Evolutionary conservation across 2,329 filamentous ascomycete species (phyloP).

Genomic region (Diatrype stigma): DNA sequence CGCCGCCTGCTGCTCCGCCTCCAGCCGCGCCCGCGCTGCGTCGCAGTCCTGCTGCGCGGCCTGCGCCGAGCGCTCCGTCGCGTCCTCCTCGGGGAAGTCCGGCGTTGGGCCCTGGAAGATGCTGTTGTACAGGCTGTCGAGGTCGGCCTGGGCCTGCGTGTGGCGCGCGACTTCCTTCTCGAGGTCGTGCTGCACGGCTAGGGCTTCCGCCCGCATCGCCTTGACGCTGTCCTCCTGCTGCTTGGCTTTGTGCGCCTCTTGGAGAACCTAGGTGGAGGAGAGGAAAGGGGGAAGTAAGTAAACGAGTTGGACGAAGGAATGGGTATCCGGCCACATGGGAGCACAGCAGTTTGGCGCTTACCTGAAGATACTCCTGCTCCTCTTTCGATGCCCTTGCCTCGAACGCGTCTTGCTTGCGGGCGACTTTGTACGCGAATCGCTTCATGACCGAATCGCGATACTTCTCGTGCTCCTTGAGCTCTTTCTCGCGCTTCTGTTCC

Average conservation of each 20-base stretch:
- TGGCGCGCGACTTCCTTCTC: slow-evolving; percentile 33
- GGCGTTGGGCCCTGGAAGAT: slow-evolving; percentile 52
- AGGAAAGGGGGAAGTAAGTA: no score
- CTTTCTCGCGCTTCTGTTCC: slow-evolving; percentile 37
- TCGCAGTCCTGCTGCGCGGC: slow-evolving; percentile 34
- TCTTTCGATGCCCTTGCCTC: slow-evolving; percentile 46
- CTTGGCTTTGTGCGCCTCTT: slow-evolving; percentile 42
- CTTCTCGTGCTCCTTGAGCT: slow-evolving; percentile 47
- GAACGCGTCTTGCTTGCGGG: slow-evolving; percentile 46
- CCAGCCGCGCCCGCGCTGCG: slow-evolving; percentile 28
- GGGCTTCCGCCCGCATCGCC: slow-evolving; percentile 36
- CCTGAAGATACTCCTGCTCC: slow-evolving; percentile 47
- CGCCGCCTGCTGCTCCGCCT: slow-evolving; percentile 38
- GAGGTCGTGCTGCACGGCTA: slow-evolving; percentile 30
- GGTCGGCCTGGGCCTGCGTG: slow-evolving; percentile 37
- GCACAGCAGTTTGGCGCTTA: no score
- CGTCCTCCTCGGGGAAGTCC: slow-evolving; percentile 50
- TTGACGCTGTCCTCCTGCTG: slow-evolving; percentile 37
- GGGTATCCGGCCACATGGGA: no score
- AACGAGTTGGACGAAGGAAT: no score
- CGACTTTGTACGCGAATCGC: slow-evolving; percentile 47
- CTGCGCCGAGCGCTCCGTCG: slow-evolving; percentile 37
- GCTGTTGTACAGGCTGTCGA: slow-evolving; percentile 48
- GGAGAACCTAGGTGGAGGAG: slow-evolving; percentile 39
- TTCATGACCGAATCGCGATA: slow-evolving; percentile 50